These are phyloP conservation scores for Dysphania ambrosioides DNA, from an alignment of 148 eudicot species.

Conservation along the genomic window DNA sequence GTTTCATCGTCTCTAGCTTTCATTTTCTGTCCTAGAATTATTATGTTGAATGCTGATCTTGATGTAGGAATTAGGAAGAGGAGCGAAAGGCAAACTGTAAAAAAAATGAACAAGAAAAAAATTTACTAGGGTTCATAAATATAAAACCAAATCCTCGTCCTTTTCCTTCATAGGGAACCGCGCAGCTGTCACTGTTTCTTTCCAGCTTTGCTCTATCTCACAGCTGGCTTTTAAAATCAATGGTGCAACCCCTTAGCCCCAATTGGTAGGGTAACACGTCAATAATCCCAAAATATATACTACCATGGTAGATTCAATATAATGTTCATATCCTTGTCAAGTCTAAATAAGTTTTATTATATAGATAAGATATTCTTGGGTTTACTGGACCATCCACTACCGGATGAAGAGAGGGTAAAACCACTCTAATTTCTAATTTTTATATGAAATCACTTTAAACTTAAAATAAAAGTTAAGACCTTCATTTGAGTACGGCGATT, in stretches of 20 bases:
- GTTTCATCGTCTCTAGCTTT: not conserved
- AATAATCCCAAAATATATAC: not conserved
- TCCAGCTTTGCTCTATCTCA: conserved; percentile 1
- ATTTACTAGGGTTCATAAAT: not conserved
- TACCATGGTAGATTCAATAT: not conserved
- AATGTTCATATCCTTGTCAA: not conserved
- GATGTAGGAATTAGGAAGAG: not conserved
- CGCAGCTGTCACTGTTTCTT: conserved; percentile 25
- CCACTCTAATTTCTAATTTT: no score
- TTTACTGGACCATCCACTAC: not conserved
- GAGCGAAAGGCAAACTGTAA: not conserved
- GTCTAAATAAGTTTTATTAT: not conserved
- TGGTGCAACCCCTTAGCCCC: conserved; percentile 19
- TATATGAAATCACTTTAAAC: no score
- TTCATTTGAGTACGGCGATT: conserved; percentile 97
- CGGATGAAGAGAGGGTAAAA: not conserved
- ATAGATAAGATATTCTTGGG: not conserved
- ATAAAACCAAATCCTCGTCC: not conserved
- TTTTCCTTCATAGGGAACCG: conserved; percentile 13
- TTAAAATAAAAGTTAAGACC: conserved; percentile 47
- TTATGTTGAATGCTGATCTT: not conserved
- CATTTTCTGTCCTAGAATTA: not conserved
- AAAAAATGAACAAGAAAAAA: no score
- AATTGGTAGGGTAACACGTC: conserved; percentile 13
- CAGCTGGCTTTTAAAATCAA: conserved; percentile 31